These are phyloP conservation scores for Fusarium fracticaudum DNA, from an alignment of 2,329 filamentous ascomycete genomes.

Conservation along the genomic window DNA sequence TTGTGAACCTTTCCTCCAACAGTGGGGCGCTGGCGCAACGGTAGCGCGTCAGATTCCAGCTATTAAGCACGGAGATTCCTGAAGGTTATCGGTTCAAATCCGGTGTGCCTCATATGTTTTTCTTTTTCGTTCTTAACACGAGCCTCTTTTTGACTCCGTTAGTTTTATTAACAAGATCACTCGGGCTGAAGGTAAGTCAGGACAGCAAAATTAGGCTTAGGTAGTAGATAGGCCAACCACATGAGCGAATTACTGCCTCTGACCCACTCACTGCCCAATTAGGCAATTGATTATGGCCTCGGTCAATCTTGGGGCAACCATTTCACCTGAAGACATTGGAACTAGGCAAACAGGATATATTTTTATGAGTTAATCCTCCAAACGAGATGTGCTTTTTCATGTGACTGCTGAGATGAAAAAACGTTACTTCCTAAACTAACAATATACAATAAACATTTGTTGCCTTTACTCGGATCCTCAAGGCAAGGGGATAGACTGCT, in stretches of 20 bases:
- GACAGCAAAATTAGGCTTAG: background rate
- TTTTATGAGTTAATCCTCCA: background rate
- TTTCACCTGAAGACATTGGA: too few species aligned
- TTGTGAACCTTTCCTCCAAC: fast-evolving
- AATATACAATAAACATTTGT: background rate
- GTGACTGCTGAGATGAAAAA: fast-evolving
- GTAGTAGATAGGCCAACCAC: background rate
- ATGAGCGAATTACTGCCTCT: fast-evolving
- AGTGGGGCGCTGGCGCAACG: background rate
- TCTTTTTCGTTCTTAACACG: fast-evolving
- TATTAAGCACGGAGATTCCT: background rate
- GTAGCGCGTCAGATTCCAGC: constrained; percentile 1
- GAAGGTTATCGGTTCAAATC: constrained; percentile 2
- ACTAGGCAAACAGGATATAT: too few species aligned
- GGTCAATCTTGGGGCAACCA: background rate
- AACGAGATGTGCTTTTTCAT: fast-evolving
- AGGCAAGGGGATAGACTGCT: constrained; percentile 34
- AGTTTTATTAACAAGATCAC: fast-evolving
- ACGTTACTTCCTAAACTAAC: background rate
- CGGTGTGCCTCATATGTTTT: background rate
- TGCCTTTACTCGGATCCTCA: background rate
- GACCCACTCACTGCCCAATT: background rate
- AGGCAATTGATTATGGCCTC: background rate
- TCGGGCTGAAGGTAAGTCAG: fast-evolving
- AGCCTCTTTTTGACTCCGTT: fast-evolving